Evolutionary conservation across 257 asterid species (phyloP).

Genomic region (Capsicum baccatum): DNA sequence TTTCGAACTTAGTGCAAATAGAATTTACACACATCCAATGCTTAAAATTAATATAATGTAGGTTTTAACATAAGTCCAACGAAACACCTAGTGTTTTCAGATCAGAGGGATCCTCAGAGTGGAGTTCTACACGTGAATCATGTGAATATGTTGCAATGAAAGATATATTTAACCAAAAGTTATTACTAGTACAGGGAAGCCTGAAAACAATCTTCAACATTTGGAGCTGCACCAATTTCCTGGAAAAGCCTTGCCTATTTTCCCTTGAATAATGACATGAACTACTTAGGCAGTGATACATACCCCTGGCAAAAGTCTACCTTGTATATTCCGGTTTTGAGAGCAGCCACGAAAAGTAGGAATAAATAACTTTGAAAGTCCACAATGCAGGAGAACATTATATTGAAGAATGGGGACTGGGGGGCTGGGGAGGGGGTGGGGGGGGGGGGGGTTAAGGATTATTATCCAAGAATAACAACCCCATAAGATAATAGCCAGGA

Average conservation of each 20-base stretch:
- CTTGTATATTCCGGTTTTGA: background rate
- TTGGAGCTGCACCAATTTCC: background rate
- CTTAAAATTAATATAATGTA: background rate
- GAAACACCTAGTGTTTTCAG: background rate
- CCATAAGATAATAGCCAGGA: background rate
- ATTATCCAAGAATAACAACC: background rate
- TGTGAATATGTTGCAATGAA: background rate
- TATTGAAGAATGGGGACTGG: background rate
- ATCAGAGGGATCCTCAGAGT: background rate
- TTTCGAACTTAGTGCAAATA: background rate
- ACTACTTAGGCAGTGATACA: background rate
- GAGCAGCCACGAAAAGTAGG: background rate
- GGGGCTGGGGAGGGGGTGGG: background rate
- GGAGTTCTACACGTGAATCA: background rate
- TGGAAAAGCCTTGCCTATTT: background rate
- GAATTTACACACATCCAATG: background rate
- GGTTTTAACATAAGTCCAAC: background rate
- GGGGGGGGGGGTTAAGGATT: background rate
- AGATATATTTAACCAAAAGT: background rate
- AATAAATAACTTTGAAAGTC: background rate
- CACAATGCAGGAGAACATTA: background rate
- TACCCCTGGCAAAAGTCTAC: background rate
- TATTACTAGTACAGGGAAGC: conserved; percentile 6
- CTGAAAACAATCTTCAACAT: conserved; percentile 6
- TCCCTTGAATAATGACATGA: background rate